Base-by-base conservation (phyloP, 768 basidiomycete genomes). In the Arthromyces matolae region DNA sequence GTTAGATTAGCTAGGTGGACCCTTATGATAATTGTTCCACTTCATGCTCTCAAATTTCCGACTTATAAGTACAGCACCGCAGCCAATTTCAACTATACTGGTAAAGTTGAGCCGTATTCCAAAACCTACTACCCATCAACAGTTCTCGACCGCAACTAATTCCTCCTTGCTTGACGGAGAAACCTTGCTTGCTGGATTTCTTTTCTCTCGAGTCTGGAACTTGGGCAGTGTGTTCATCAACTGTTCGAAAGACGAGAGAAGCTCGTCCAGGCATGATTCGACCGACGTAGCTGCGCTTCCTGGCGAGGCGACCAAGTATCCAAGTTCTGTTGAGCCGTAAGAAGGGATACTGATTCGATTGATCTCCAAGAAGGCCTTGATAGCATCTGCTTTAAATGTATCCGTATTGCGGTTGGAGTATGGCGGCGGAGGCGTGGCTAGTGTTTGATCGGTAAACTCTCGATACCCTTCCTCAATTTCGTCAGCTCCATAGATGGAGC, bases 1-100 rank as follows among this genome's bases (percentile, higher is more conserved):
- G 77, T 60, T 81, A 47, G 78, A 80, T 57, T 81, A 63, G 49
- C 27, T 49, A 19, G 12, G 10, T 29, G 22, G 20, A 40, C 42
- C 44, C n/a, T n/a, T n/a, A n/a, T 47, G 35, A 49, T 54, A 50
- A 42, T 34, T 51, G n/a, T n/a, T n/a, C n/a, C n/a, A n/a, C n/a
- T n/a, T n/a, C n/a, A n/a, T n/a, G n/a, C n/a, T n/a, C n/a, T n/a
- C n/a, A n/a, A n/a, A n/a, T n/a, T n/a, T n/a, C n/a, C n/a, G n/a
- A n/a, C n/a, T n/a, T n/a, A n/a, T n/a, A n/a, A n/a, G n/a, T n/a
- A n/a, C n/a, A n/a, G n/a, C n/a, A n/a, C n/a, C n/a, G n/a, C n/a
- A n/a, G n/a, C n/a, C n/a, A n/a, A n/a, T n/a, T n/a, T n/a, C n/a
- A n/a, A n/a, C n/a, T n/a, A n/a, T n/a, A n/a, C n/a, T n/a, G n/a